Evolutionary conservation across 305 asterid species (phyloP), one percentile per base, ranked within the genome.

Genomic region (Solanum hybrid): DNA sequence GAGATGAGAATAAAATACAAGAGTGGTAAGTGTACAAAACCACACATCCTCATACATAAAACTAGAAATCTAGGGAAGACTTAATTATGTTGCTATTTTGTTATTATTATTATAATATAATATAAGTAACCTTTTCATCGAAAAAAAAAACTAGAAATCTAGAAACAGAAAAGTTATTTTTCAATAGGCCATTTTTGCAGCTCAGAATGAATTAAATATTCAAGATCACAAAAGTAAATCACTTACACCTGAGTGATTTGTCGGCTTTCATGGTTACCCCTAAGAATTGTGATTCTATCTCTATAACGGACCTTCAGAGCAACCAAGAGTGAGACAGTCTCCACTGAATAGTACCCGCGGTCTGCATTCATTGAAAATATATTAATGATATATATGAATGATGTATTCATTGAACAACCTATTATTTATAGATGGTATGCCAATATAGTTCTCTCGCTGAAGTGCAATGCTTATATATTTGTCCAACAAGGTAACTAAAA

Each of bases 191-290:
- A 81, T 39, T 41, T 83, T 41, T 83, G 73, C 34, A 83, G 73
- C 38, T 83, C 27, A 17, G 31, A 41, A 45, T 82, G 72, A 82
- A 82, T 1, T 27, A 15, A 82, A 27, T 17, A 83, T 27, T 45
- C 38, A 27, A 20, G 87, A 83, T 45, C 27, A 17, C 57, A 41
- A 45, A 51, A 45, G 68, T 41, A 38, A 91, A 91, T 22, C 90
- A 90, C 98, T 94, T 95, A 97, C 99, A 97, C 99, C 97, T 97
- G 99, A 89, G 99, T 97, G 92, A 97, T 97, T 92, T 96, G 99
- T 82, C 99, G 96, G 88, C 99, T 97, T 92, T 97, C 99, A 90
- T 97, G 99, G 91, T 96, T 97, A 89, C 99, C 99, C 92, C 99
- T 93, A 79, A 97, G 98, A 92, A 97, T 96, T 84, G 99, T 97